phyloP scores from a whole-genome alignment of 1,284 basidiomycete genomes.

The Gastroboletus turbinatus region DNA sequence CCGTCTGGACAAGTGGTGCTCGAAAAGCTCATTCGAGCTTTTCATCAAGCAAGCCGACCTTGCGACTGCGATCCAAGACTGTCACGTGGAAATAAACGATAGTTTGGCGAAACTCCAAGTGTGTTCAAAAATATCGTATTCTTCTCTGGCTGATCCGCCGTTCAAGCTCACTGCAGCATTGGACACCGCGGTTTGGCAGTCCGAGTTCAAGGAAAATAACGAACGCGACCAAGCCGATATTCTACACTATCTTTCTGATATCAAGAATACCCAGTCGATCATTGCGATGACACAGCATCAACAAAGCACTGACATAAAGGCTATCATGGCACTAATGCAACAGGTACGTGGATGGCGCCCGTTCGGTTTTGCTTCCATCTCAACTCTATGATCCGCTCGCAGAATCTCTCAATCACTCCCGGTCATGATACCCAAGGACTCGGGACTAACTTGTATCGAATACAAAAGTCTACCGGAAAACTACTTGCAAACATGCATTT shows the following conservation, averaged over 20 bases:
- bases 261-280: conserved; percentile 41
- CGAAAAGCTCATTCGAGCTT: conserved; percentile 36
- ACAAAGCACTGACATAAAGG: conserved; percentile 34
- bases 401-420: conserved; percentile 34
- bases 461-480: conserved; percentile 43
- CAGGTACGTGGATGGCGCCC: conserved; percentile 29
- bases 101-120: conserved; percentile 46
- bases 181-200: conserved; percentile 49
- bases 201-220: conserved; percentile 37
- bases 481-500: conserved; percentile 51
- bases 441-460: conserved; percentile 46
- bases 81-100: conserved; percentile 42
- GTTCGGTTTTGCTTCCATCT: not conserved
- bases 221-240: conserved; percentile 45
- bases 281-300: conserved; percentile 33
- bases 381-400: not conserved
- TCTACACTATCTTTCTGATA: conserved; percentile 42
- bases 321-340: conserved; percentile 49
- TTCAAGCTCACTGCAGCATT: conserved; percentile 43
- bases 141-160: conserved; percentile 13
- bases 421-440: conserved; percentile 42
- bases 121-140: not conserved
- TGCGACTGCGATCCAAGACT: conserved; percentile 40
- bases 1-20: conserved; percentile 43
- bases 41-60: conserved; percentile 48